phyloP scores from a whole-genome alignment of 495 filamentous ascomycete genomes.

The Apiosordaria backusii region DNA sequence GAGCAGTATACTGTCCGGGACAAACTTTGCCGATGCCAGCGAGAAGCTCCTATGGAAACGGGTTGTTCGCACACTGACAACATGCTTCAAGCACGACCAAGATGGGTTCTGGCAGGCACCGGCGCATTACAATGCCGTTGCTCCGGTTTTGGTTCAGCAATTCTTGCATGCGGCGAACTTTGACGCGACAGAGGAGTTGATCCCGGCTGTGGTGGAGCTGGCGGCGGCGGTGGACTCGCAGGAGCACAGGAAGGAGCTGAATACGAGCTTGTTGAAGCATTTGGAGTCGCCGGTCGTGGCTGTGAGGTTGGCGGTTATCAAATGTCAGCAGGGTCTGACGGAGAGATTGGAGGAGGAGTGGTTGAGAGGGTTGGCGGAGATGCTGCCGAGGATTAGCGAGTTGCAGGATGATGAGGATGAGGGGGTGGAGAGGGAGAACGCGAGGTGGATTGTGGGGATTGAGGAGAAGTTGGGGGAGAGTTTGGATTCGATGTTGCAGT shows the following conservation, averaged over 20 bases:
- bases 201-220: slow-evolving; percentile 67
- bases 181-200: slow-evolving; percentile 38
- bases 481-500: slow-evolving; percentile 86
- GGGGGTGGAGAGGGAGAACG: slow-evolving; percentile 78
- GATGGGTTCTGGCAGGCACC: slow-evolving; percentile 88
- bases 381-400: slow-evolving; percentile 91
- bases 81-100: slow-evolving; percentile 75
- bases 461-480: slow-evolving; percentile 84
- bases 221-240: slow-evolving; percentile 74
- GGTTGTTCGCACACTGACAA: slow-evolving; percentile 63
- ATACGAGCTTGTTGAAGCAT: slow-evolving; percentile 66
- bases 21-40: slow-evolving; percentile 47
- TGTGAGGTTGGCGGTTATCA: slow-evolving; percentile 71
- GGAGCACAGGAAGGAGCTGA: slow-evolving; percentile 86
- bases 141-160: slow-evolving; percentile 63
- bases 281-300: slow-evolving; percentile 65
- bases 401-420: slow-evolving; percentile 95
- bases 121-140: slow-evolving; percentile 70
- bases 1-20: slow-evolving; percentile 56
- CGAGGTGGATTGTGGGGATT: slow-evolving; percentile 81
- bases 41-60: slow-evolving; percentile 57
- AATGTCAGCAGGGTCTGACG: slow-evolving; percentile 73
- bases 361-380: slow-evolving; percentile 84
- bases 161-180: slow-evolving; percentile 54
- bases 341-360: slow-evolving; percentile 83